These are phyloP conservation scores for Pilaira anomala DNA, from an alignment of 192 early-diverging fungal genomes.

Conservation along the genomic window DNA sequence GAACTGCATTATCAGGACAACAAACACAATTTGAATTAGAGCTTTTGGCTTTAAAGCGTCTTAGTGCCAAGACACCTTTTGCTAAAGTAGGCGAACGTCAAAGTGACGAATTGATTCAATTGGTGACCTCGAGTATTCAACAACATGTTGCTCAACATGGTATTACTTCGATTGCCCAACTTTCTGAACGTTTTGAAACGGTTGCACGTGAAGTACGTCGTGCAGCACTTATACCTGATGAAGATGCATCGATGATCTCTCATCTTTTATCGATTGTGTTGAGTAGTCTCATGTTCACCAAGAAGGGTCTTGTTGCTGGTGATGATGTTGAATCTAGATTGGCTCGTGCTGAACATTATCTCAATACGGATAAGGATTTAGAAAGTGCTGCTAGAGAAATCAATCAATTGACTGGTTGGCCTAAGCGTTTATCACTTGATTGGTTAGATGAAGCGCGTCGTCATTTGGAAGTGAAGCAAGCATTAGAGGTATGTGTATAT, in stretches of 20 bases:
- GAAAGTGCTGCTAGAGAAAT: constrained; percentile 85
- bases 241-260: constrained; percentile 79
- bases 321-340: constrained; percentile 83
- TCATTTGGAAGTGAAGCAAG: constrained; percentile 87
- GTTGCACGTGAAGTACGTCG: constrained; percentile 70
- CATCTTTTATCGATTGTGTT: constrained; percentile 71
- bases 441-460: constrained; percentile 81
- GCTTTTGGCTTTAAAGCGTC: constrained; percentile 55
- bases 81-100: constrained; percentile 35
- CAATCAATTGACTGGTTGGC: constrained; percentile 92
- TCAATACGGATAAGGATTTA: constrained; percentile 69
- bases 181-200: constrained; percentile 66
- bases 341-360: constrained; percentile 72
- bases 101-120: constrained; percentile 45
- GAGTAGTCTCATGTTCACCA: constrained; percentile 77
- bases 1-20: constrained; percentile 45
- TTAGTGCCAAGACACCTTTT: constrained; percentile 42
- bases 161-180: constrained; percentile 61
- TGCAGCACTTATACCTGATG: constrained; percentile 80
- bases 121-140: constrained; percentile 61
- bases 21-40: constrained; percentile 69
- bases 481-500: constrained; percentile 60
- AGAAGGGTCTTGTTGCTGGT: constrained; percentile 82
- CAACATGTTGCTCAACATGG: constrained; percentile 59
- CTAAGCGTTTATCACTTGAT: constrained; percentile 77